Evolutionary conservation across 176 grass and related monocot genomes (phyloP).

Genomic region (Bonia amplexicaulis): DNA sequence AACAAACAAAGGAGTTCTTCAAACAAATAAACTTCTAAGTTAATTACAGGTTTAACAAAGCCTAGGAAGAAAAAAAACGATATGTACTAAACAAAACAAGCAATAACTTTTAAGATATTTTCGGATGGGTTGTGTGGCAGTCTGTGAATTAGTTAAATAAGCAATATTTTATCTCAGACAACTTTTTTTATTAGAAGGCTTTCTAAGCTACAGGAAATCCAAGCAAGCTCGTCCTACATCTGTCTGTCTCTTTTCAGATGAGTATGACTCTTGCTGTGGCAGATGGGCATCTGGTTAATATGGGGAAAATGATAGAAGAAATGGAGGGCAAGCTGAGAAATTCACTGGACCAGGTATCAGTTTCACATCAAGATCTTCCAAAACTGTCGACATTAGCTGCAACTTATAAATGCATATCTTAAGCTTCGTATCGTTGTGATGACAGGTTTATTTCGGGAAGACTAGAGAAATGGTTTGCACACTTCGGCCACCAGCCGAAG

Average conservation of each 20-base stretch:
- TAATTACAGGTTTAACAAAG: not conserved
- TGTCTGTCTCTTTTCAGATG: constrained; percentile 52
- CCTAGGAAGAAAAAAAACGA: not conserved
- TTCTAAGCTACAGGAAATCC: not conserved
- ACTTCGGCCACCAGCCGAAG: constrained; percentile 71
- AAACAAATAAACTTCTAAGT: not conserved
- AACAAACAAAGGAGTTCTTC: not conserved
- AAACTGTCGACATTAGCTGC: not conserved
- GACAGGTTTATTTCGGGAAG: constrained; percentile 96
- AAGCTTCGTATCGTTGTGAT: not conserved
- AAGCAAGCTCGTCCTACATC: not conserved
- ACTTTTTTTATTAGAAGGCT: not conserved
- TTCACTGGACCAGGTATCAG: constrained; percentile 79
- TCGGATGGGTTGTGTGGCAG: not conserved
- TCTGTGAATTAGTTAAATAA: not conserved
- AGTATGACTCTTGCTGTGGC: constrained; percentile 68
- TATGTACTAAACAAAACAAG: not conserved
- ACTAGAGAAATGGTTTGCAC: constrained; percentile 94
- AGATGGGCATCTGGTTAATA: constrained; percentile 94
- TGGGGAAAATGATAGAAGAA: constrained; percentile 99
- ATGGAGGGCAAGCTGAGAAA: constrained; percentile 98
- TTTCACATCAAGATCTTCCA: not conserved
- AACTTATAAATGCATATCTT: not conserved
- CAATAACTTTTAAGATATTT: not conserved
- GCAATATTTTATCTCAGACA: not conserved